phyloP scores from a whole-genome alignment of 169 alveolate genomes.

The Cryptosporidium xiaoi region DNA sequence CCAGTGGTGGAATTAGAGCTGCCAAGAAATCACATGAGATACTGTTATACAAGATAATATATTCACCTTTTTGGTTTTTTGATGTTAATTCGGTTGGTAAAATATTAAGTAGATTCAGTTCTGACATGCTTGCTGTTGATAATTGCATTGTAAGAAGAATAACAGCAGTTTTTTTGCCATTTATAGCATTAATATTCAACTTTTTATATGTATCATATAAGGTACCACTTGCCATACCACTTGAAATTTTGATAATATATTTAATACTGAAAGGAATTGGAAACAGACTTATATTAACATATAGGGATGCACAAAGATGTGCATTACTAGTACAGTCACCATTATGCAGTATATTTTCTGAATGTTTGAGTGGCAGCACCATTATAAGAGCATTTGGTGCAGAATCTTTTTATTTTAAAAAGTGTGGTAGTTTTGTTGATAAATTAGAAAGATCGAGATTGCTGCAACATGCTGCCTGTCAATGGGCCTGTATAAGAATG shows the following conservation, averaged over 20 bases:
- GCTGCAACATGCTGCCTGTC: constrained; percentile 66
- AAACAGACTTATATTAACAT: constrained; percentile 67
- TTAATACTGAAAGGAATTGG: constrained; percentile 67
- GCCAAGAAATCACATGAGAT: constrained; percentile 77
- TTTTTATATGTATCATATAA: constrained; percentile 62
- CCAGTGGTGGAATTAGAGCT: constrained; percentile 73
- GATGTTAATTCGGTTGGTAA: constrained; percentile 78
- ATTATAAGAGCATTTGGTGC: constrained; percentile 74
- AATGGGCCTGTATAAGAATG: constrained; percentile 78
- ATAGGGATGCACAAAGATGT: constrained; percentile 82
- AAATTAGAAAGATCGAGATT: constrained; percentile 60
- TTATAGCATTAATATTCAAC: constrained; percentile 72
- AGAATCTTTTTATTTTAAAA: constrained; percentile 21
- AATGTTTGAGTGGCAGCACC: constrained; percentile 77
- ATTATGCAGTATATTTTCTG: constrained; percentile 77
- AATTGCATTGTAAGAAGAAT: constrained; percentile 78
- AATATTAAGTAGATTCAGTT: constrained; percentile 78
- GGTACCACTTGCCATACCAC: constrained; percentile 56
- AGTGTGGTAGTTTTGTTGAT: constrained; percentile 56
- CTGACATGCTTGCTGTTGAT: constrained; percentile 78
- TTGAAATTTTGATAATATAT: constrained; percentile 34
- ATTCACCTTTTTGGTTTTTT: constrained; percentile 79
- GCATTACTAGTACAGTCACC: constrained; percentile 77
- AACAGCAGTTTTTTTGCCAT: constrained; percentile 71
- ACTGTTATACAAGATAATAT: constrained; percentile 72